Percentiles rank a stretch among this genome's conserved stretches.
These are phyloP conservation scores for Trichosphaerium sp. DNA, from an alignment of 78 protist genomes.

Conservation along the genomic window DNA sequence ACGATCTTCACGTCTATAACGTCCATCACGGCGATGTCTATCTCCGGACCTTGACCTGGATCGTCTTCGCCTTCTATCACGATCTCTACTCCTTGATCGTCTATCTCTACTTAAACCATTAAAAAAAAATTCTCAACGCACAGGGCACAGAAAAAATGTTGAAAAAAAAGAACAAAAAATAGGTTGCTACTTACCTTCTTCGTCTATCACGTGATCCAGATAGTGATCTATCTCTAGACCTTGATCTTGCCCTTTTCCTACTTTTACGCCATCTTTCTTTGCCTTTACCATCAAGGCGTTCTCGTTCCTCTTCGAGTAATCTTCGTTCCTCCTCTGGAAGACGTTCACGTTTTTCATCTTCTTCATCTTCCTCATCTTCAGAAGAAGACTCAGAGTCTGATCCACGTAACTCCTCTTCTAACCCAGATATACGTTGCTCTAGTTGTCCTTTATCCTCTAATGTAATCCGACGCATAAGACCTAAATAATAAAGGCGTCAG, in stretches of 20 bases:
- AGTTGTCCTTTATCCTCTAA: slow-evolving; percentile 11
- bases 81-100: not conserved
- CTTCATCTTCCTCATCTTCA: too few relatives aligned
- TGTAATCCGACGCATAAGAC: too few relatives aligned
- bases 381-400: too few relatives aligned
- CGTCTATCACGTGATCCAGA: not conserved
- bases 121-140: not conserved
- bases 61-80: slow-evolving; percentile 15
- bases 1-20: slow-evolving; percentile 4
- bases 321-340: not conserved
- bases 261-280: not conserved
- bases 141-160: not conserved
- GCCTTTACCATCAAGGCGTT: not conserved
- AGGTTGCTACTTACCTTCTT: not conserved
- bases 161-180: not conserved
- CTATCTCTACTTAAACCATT: not conserved
- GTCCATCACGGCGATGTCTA: not conserved
- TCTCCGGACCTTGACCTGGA: not conserved
- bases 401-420: slow-evolving; percentile 61
- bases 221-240: not conserved
- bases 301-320: too few relatives aligned
- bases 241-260: not conserved
- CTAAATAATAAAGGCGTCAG: not conserved
- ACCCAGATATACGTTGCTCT: slow-evolving; percentile 18
- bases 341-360: not conserved